A percentile compares a stretch with the other conserved stretches of the same genome.
Conservation (phyloP, 2,329 filamentous ascomycete species). For the Penicillium frequentans region DNA sequence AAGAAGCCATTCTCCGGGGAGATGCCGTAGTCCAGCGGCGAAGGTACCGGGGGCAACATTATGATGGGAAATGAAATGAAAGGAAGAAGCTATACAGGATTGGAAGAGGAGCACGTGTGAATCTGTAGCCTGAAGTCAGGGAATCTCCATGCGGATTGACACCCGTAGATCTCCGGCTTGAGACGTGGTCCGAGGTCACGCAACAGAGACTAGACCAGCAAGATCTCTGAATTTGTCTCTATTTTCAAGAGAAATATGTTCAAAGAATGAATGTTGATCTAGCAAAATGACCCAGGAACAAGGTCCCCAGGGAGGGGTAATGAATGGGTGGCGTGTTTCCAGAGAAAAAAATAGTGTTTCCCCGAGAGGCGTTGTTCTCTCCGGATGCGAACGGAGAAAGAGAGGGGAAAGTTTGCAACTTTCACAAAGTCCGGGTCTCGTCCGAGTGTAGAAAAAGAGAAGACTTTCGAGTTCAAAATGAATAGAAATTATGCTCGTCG, state of each 20-base stretch:
- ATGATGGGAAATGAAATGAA: background rate
- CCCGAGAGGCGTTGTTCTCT: constrained; percentile 6
- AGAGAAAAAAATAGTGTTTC: background rate
- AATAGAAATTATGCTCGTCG: background rate
- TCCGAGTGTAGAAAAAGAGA: background rate
- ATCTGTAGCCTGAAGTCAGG: background rate
- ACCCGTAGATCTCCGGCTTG: constrained; percentile 1
- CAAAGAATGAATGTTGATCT: background rate
- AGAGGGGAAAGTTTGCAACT: background rate
- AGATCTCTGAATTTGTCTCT: background rate
- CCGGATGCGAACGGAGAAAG: constrained; percentile 13
- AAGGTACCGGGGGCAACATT: constrained; percentile 49
- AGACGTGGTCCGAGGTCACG: background rate
- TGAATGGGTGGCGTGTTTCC: constrained; percentile 9
- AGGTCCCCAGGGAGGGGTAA: background rate
- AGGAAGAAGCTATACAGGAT: background rate
- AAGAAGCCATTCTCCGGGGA: constrained; percentile 75
- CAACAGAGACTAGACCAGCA: background rate
- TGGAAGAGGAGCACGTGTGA: constrained; percentile 1
- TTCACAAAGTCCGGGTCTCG: background rate
- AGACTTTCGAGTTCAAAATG: background rate
- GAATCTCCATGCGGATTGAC: constrained; percentile 1
- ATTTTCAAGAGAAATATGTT: background rate
- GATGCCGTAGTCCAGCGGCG: constrained; percentile 71
- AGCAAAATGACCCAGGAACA: constrained; percentile 1